phyloP scores from a whole-genome alignment of 805 yeast species.

The Lachancea lanzarotensis region DNA sequence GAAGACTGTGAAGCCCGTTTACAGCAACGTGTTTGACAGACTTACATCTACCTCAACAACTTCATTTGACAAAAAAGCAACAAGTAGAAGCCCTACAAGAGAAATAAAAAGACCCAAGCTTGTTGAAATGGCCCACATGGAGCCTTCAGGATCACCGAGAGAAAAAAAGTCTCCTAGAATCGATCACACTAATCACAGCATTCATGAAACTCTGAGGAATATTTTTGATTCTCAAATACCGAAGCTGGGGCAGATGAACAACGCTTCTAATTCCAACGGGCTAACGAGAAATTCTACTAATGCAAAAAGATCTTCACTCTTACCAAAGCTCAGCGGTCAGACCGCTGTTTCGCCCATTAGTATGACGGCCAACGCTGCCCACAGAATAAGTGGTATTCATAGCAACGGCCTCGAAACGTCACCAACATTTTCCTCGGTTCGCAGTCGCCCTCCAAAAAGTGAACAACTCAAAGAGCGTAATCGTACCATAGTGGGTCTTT shows the following conservation, averaged over 20 bases:
- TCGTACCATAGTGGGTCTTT: neutral
- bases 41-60: conserved; percentile 26
- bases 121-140: conserved; percentile 12
- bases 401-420: neutral
- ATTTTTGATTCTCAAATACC: conserved; percentile 18
- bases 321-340: conserved; percentile 11
- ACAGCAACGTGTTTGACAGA: conserved; percentile 27
- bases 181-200: conserved; percentile 16
- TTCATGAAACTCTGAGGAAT: conserved; percentile 26
- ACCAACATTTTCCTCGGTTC: neutral
- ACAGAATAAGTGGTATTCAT: neutral
- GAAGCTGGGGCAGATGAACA: conserved; percentile 2
- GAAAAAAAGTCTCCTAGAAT: conserved; percentile 16
- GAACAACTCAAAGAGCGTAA: neutral
- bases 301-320: conserved; percentile 9
- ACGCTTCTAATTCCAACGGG: neutral
- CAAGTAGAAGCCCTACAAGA: conserved; percentile 6
- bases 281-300: neutral
- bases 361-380: too few species aligned
- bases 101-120: neutral
- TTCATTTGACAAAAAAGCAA: conserved; percentile 27
- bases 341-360: conserved; percentile 5
- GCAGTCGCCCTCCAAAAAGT: neutral
- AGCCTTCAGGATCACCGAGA: conserved; percentile 28
- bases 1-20: neutral